Evolutionary conservation across 306 rosid genomes (phyloP), one percentile per base, ranked within the genome.

Genomic region (Pachyrhizus erosus): DNA sequence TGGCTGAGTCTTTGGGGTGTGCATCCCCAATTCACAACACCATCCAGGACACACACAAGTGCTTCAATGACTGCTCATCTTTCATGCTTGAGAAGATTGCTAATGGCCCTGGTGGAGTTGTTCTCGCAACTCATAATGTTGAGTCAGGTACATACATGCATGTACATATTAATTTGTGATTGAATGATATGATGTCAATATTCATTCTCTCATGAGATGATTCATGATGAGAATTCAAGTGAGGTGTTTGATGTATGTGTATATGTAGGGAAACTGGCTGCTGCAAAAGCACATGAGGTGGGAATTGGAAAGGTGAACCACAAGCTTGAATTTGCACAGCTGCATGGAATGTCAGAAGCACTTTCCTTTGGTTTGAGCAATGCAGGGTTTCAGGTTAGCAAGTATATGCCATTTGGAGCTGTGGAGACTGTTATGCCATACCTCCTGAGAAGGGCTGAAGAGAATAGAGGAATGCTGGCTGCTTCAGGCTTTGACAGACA

Each of bases 381-480:
- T 70, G 96, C 98, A 70, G 99, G 99, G 75, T 96, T 96, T 81
- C 97, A 91, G 78, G 99, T 96, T 2, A 96, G 99, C 66, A 96
- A 96, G 84, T 96, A 96, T 2, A 91, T 96, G 99, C 98, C 99
- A 10, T 93, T 92, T 81, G 99, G 99, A 24, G 91, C 94, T 0
- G 84, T 96, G 2, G 92, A 91, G 33, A 82, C 78, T 55, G 97
- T 96, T 23, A 90, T 96, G 82, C 99, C 99, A 6, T 96, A 96
- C 23, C 96, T 96, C 5, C 75, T 96, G 4, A 87, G 99, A 61
- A 89, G 99, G 80, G 98, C 99, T 0, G 99, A 93, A 68, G 99
- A 96, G 77, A 96, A 96, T 31, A 88, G 97, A 83, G 99, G 99
- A 3, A 80, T 93, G 27, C 55, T 96, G 64, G 89, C 97, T 21